A percentile compares a stretch with the other conserved stretches of the same genome.
These are phyloP conservation scores for Cucumis sativus DNA, from an alignment of 306 rosid genomes.

Conservation along the genomic window DNA sequence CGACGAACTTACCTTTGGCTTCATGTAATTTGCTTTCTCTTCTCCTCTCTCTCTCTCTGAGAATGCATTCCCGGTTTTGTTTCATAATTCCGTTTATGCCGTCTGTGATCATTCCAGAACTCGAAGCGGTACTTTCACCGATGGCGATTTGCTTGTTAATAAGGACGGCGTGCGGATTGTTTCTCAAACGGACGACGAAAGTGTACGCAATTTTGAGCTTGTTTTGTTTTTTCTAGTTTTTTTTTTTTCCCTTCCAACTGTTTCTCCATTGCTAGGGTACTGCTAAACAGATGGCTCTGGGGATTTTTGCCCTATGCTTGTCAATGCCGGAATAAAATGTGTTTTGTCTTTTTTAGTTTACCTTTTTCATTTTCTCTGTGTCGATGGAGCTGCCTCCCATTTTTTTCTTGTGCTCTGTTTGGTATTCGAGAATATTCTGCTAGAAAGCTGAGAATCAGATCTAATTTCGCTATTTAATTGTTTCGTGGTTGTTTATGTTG, in stretches of 20 bases:
- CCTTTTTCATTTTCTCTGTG: background rate
- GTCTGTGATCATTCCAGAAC: slow-evolving; percentile 40
- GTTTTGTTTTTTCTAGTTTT: background rate
- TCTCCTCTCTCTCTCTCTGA: background rate
- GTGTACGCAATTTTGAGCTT: slow-evolving; percentile 27
- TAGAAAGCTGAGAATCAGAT: background rate
- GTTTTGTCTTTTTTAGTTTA: background rate
- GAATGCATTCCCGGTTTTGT: background rate
- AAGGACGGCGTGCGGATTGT: slow-evolving; percentile 82
- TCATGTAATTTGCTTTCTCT: slow-evolving; percentile 35
- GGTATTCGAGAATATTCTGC: background rate
- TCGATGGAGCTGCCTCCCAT: background rate
- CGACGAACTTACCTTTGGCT: slow-evolving; percentile 48
- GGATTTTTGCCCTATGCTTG: background rate
- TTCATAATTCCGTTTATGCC: slow-evolving; percentile 17
- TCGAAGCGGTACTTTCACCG: slow-evolving; percentile 78
- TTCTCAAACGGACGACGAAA: slow-evolving; percentile 54
- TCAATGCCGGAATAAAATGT: background rate
- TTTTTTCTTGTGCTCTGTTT: background rate
- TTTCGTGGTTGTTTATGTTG: slow-evolving; percentile 8
- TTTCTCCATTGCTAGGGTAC: background rate
- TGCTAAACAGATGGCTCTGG: background rate
- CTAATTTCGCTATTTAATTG: slow-evolving; percentile 9
- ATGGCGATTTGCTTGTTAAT: slow-evolving; percentile 87
- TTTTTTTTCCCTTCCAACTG: background rate